A percentile compares a stretch with the other conserved stretches of the same genome.
Evolutionary conservation across 2,329 filamentous ascomycete genomes (phyloP).

Genomic region (Sclerotinia minor): DNA sequence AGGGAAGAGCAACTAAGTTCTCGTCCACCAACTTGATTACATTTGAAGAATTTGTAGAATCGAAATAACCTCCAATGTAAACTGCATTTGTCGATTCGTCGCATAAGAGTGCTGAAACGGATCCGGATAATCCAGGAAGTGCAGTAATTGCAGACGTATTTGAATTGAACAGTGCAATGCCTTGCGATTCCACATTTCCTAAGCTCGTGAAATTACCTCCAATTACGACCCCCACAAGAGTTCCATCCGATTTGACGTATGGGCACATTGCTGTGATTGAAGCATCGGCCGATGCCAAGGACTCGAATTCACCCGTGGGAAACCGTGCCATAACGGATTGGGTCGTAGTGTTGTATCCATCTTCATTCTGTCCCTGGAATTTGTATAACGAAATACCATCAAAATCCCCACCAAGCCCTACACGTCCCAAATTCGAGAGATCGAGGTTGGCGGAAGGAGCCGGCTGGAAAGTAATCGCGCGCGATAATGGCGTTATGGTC

Average conservation of each 20-base stretch:
- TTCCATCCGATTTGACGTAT: slow-evolving; percentile 66
- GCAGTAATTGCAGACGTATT: slow-evolving; percentile 68
- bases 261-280: slow-evolving; percentile 87
- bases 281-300: slow-evolving; percentile 75
- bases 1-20: slow-evolving; percentile 79
- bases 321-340: slow-evolving; percentile 78
- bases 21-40: slow-evolving; percentile 77
- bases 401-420: slow-evolving; percentile 87
- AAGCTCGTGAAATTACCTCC: slow-evolving; percentile 96
- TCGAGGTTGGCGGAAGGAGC: slow-evolving; percentile 73
- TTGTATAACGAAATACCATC: slow-evolving; percentile 87
- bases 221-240: slow-evolving; percentile 72
- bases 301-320: slow-evolving; percentile 80
- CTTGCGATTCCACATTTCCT: slow-evolving; percentile 71
- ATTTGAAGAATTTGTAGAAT: slow-evolving; percentile 78
- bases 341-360: slow-evolving; percentile 65
- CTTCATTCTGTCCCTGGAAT: slow-evolving; percentile 76
- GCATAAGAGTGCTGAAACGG: slow-evolving; percentile 80
- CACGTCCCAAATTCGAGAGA: slow-evolving; percentile 73
- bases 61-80: slow-evolving; percentile 88
- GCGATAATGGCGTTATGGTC: slow-evolving; percentile 45
- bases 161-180: slow-evolving; percentile 79
- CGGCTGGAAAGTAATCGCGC: slow-evolving; percentile 59
- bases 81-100: slow-evolving; percentile 76
- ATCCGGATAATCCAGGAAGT: slow-evolving; percentile 78